Evolutionary conservation across 2,329 filamentous ascomycete genomes (phyloP).

Genomic region (Tolypocladium paradoxum): DNA sequence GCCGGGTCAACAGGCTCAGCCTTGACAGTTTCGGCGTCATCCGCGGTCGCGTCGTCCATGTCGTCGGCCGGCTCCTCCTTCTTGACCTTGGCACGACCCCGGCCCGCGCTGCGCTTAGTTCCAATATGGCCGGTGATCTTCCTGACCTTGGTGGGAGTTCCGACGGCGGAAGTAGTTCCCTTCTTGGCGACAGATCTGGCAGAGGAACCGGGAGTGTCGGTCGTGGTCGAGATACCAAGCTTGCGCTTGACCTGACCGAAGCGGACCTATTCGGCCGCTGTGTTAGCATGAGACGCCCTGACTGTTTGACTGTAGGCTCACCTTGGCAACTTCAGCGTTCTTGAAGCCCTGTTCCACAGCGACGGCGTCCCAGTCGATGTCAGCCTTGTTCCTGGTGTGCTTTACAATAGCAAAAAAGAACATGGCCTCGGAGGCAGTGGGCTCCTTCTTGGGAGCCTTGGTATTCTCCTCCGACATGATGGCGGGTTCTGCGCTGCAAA

Average conservation of each 20-base stretch:
- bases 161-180: neutral
- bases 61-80: constrained; percentile 9
- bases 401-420: constrained; percentile 35
- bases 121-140: constrained; percentile 16
- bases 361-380: constrained; percentile 37
- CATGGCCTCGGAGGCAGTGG: constrained; percentile 28
- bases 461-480: constrained; percentile 18
- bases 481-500: neutral
- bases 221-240: constrained; percentile 21
- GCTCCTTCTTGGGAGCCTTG: constrained; percentile 18
- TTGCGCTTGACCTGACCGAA: constrained; percentile 40
- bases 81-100: constrained; percentile 9
- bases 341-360: constrained; percentile 32
- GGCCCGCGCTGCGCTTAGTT: constrained; percentile 8
- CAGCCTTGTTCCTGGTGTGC: constrained; percentile 29
- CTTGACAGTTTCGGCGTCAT: constrained; percentile 7
- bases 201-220: constrained; percentile 10
- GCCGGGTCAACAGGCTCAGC: constrained; percentile 9
- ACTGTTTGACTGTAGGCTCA: constrained; percentile 7
- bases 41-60: constrained; percentile 8
- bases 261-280: constrained; percentile 22
- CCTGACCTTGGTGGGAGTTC: constrained; percentile 16
- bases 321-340: constrained; percentile 33
- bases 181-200: constrained; percentile 13
- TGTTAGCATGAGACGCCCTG: neutral